A percentile compares a stretch with the other conserved stretches of the same genome.
These are phyloP conservation scores for Verticillium klebahnii DNA, from an alignment of 2,329 filamentous ascomycete genomes.

Conservation along the genomic window DNA sequence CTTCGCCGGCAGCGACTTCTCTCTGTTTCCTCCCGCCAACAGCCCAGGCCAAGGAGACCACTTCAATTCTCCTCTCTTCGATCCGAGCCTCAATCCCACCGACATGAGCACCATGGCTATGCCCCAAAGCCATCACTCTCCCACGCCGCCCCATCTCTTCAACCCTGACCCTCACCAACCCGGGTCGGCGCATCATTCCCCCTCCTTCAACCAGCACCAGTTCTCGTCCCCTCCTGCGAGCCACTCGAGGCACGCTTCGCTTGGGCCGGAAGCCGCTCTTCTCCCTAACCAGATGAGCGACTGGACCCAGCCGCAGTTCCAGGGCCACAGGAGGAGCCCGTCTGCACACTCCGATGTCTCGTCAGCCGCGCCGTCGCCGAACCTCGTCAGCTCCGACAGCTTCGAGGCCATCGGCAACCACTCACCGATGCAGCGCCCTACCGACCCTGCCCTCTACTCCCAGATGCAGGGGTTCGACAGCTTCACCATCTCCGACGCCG, in stretches of 20 bases:
- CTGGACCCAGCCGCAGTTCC: slow-evolving; percentile 60
- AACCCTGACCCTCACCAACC: slow-evolving; percentile 41
- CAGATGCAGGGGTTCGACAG: slow-evolving; percentile 72
- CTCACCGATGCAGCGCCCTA: slow-evolving; percentile 74
- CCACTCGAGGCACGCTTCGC: slow-evolving; percentile 53
- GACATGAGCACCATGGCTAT: slow-evolving; percentile 51
- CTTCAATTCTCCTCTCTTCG: slow-evolving; percentile 59
- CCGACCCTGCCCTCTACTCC: slow-evolving; percentile 69
- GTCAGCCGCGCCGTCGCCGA: slow-evolving; percentile 79
- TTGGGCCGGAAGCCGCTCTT: slow-evolving; percentile 54
- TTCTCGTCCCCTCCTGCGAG: slow-evolving; percentile 37
- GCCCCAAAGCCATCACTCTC: slow-evolving; percentile 50
- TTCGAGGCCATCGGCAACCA: slow-evolving; percentile 71
- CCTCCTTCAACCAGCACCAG: slow-evolving; percentile 52
- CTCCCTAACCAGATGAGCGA: slow-evolving; percentile 46
- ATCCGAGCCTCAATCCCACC: slow-evolving; percentile 38
- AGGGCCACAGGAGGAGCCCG: slow-evolving; percentile 75
- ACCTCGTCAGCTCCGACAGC: slow-evolving; percentile 69
- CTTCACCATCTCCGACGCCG: slow-evolving; percentile 74
- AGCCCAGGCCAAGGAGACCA: slow-evolving; percentile 40
- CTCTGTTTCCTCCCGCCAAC: slow-evolving; percentile 56
- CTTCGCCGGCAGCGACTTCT: slow-evolving; percentile 59
- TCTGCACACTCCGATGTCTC: slow-evolving; percentile 94
- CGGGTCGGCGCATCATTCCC: slow-evolving; percentile 50
- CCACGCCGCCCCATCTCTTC: slow-evolving; percentile 51